Conservation (phyloP, 768 basidiomycete species). For the Naganishia vaughanmartiniae region DNA sequence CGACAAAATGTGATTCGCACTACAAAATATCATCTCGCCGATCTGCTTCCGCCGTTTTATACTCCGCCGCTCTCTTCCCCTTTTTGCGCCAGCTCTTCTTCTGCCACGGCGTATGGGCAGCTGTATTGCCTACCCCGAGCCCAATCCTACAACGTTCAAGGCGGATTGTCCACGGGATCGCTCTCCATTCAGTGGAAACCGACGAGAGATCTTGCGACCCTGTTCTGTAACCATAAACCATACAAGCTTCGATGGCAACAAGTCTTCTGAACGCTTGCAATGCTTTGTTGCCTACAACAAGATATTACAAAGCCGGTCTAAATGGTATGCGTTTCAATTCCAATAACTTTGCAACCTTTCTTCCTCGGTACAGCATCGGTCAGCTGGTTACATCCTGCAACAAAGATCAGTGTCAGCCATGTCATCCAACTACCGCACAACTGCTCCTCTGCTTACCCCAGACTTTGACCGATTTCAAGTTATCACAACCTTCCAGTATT, state of each 20-base stretch:
- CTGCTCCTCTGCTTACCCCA: slow-evolving; percentile 49
- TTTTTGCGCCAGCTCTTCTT: not conserved
- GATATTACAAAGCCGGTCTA: not conserved
- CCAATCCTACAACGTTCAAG: too few species aligned
- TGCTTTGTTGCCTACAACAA: not conserved
- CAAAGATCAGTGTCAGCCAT: not conserved
- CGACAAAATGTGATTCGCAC: not conserved
- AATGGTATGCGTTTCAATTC: slow-evolving; percentile 45
- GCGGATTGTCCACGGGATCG: too few species aligned
- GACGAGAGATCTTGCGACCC: too few species aligned
- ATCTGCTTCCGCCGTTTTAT: not conserved
- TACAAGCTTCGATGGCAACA: not conserved
- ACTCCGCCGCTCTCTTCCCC: not conserved
- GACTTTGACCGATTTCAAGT: slow-evolving; percentile 57
- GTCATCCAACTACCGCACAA: not conserved
- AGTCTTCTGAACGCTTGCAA: not conserved
- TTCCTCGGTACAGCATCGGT: slow-evolving; percentile 49
- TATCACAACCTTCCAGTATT: slow-evolving; percentile 58
- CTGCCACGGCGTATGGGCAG: too few species aligned
- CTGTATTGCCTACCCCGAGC: too few species aligned
- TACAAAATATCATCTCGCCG: not conserved
- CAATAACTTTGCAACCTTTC: slow-evolving; percentile 44
- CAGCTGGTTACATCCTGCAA: slow-evolving; percentile 48
- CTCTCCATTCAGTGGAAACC: not conserved
- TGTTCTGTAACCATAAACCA: not conserved